Evolutionary conservation across 129 eudicot genomes (phyloP).

Genomic region (Ambrosia artemisiifolia): DNA sequence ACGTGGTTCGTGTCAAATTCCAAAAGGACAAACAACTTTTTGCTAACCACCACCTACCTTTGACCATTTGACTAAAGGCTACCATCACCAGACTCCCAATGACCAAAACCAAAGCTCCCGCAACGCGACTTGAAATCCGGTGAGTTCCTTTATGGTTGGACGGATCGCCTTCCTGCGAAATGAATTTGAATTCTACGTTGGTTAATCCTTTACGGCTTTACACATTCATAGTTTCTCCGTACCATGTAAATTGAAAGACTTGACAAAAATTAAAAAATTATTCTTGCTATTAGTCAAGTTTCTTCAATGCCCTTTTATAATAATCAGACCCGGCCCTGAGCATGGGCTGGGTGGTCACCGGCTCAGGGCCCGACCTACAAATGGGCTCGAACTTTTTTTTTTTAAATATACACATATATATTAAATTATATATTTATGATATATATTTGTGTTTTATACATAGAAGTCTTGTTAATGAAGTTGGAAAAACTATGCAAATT

Average conservation of each 20-base stretch:
- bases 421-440: too few species aligned
- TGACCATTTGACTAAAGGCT: slow-evolving; percentile 28
- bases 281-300: not conserved
- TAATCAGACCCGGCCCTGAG: too few species aligned
- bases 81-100: slow-evolving; percentile 31
- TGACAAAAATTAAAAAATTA: not conserved
- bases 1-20: not conserved
- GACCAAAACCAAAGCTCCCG: slow-evolving; percentile 27
- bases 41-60: slow-evolving; percentile 25
- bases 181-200: not conserved
- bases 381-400: too few species aligned
- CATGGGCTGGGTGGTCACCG: too few species aligned
- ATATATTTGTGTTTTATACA: too few species aligned
- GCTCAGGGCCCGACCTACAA: too few species aligned
- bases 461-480: too few species aligned
- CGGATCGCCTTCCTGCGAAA: slow-evolving; percentile 2
- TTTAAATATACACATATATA: too few species aligned
- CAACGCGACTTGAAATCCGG: slow-evolving; percentile 8
- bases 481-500: not conserved
- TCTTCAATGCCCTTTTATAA: not conserved
- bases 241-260: slow-evolving; percentile 1
- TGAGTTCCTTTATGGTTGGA: not conserved
- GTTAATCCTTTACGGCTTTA: not conserved
- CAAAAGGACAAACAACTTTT: not conserved
- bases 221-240: not conserved